Base-by-base conservation (phyloP, 768 basidiomycete genomes). In the Collybia sordida region DNA sequence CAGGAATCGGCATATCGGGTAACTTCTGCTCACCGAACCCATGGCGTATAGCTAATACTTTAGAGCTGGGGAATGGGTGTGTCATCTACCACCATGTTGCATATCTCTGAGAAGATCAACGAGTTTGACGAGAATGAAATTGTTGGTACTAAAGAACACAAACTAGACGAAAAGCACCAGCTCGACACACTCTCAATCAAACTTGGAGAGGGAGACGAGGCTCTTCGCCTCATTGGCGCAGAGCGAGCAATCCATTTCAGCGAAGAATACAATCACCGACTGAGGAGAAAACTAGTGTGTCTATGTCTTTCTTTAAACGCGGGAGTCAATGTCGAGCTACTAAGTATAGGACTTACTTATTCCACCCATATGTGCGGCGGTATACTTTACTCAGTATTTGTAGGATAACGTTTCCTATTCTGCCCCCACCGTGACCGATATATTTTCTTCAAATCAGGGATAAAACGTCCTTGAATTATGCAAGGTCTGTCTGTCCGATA, bases 311-410 rank as follows among this genome's bases (percentile, higher is more conserved):
- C 17, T 27, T 18, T 34, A 14, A 38, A 15, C 18, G 19, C 14
- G 12, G 15, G n/a, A 27, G n/a, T 12, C 1, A 24, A 31, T 12
- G 12, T 7, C 4, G 37, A 22, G 21, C 36, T 36, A 23, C 44
- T 28, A 19, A 6, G 28, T 27, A 1, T 46, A 81, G 80, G 82
- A 83, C 57, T 45, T 68, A 1, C 53, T 80, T 37, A 82, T 83
- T 41, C 78, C 79, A 1, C 75, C 81, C 3, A 63, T 83, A 12
- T 79, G 78, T 54, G 82, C 83, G 1, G 80, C 82, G 2, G 83
- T 86, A 11, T 86, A 85, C 63, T 86, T 86, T 59, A 82, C 80
- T 0, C 82, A 86, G 57, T 86, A 79, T 56, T 60, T 86, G 81
- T 85, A 46, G 79, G 53, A 6, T 12, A 17, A 21, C 40, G 17